Conservation (phyloP, 2,329 filamentous ascomycete genomes). For the Paecilomyces dactylethromorphus region DNA sequence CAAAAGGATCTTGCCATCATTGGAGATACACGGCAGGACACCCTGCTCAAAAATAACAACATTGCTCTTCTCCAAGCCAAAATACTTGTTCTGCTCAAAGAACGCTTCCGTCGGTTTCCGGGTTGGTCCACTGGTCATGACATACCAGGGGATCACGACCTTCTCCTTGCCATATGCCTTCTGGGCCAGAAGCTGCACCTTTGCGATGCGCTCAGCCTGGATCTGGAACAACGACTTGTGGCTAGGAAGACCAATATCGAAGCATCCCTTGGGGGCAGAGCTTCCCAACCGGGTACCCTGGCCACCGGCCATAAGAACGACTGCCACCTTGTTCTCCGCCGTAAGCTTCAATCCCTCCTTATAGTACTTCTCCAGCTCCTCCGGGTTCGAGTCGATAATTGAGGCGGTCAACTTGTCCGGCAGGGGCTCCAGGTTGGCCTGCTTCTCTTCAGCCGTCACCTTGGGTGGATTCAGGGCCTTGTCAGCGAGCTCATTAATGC, state of each 20-base stretch:
- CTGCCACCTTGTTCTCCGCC: constrained; percentile 64
- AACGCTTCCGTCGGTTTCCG: constrained; percentile 86
- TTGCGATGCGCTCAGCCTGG: constrained; percentile 87
- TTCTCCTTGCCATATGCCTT: constrained; percentile 57
- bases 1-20: constrained; percentile 93
- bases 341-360: constrained; percentile 60
- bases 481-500: constrained; percentile 82
- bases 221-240: constrained; percentile 95
- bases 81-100: constrained; percentile 84
- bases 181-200: constrained; percentile 73
- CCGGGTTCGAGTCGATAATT: constrained; percentile 77
- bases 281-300: constrained; percentile 93
- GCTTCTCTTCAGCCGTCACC: constrained; percentile 43
- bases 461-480: constrained; percentile 73
- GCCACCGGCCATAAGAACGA: constrained; percentile 94
- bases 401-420: constrained; percentile 81
- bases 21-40: constrained; percentile 91
- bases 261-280: constrained; percentile 95
- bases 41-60: constrained; percentile 95
- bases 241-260: constrained; percentile 88
- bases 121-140: constrained; percentile 98
- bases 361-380: constrained; percentile 80
- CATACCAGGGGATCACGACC: constrained; percentile 87
- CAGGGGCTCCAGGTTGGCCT: constrained; percentile 69
- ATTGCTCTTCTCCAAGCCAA: constrained; percentile 79